Evolutionary conservation across 2,329 filamentous ascomycete species (phyloP), one percentile per base, ranked within the genome.

Genomic region (Gliomastix tumulicola): DNA sequence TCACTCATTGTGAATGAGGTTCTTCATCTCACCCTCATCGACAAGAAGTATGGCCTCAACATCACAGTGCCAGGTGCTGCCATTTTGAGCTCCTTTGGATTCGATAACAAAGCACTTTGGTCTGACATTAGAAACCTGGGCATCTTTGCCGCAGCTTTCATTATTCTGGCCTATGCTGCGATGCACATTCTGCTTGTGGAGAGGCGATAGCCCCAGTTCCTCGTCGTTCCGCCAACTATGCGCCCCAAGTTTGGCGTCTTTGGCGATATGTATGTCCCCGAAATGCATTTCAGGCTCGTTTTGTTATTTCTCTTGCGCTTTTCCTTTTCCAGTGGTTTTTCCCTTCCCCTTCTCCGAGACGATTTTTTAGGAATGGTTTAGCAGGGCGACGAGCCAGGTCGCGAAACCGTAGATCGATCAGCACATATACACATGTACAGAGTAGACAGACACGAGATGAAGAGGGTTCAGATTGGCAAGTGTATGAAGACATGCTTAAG

Each of bases 1-100:
- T 85, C 87, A 3, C 74, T 98, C 12, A 94, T 97, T 44, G 92
- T 98, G 49, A 98, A 97, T 54, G 92, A 98, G 65, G 94, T 96
- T 32, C 81, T 88, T 19, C 87, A 88, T 50, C 69, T 98, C 30
- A 90, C 85, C 1, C 74, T 98, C 19, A 78, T 94, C 30, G 92
- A 98, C 57, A 83, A 92, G 60, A 94, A 97, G 62, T 96, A 95
- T 46, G 92, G 92, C 6, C 76, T 98, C 6, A 88, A 97, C 52
- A 98, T 98, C 44, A 90, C 92, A 36, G 88, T 98, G 0, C 92
- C 92, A 0, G 92, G 92, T 22, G 88, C 90, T 1, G 87, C 88
- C 1, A 98, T 98, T 47, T 65, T 98, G 38, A 94, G 86, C 59
- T 88, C 85, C 0, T 98, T 98, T 58, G 92, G 92, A 2, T 98